Percentiles rank a stretch among this genome's conserved stretches.
Conservation (phyloP, 2,329 filamentous ascomycete genomes). For the Sporothrix globosa region DNA sequence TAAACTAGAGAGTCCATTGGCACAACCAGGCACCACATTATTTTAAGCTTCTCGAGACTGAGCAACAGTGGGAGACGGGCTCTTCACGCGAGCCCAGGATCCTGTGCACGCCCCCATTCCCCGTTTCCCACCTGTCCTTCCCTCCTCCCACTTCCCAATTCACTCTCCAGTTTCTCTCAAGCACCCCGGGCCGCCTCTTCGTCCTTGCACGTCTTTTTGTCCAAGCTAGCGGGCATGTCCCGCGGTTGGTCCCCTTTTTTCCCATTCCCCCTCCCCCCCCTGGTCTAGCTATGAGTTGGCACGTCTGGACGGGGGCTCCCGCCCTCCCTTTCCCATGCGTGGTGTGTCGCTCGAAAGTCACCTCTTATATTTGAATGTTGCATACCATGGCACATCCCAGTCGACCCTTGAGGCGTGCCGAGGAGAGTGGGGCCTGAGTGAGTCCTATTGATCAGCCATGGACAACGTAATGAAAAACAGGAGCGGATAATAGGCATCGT, state of each 20-base stretch:
- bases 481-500: background rate
- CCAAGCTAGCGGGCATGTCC: conserved; percentile 2
- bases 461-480: background rate
- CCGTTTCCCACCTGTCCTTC: too few species aligned
- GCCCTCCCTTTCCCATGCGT: background rate
- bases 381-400: conserved; percentile 16
- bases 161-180: conserved; percentile 1
- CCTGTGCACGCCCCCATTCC: background rate
- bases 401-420: conserved; percentile 4
- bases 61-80: background rate
- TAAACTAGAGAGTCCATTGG: background rate
- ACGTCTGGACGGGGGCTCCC: conserved; percentile 8
- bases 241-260: conserved; percentile 19
- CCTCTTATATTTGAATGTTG: conserved; percentile 8
- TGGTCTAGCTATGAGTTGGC: conserved; percentile 23
- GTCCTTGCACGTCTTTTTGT: conserved; percentile 3
- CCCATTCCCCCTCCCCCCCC: background rate
- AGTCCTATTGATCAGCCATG: background rate
- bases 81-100: background rate
- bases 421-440: background rate
- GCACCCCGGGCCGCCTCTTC: background rate
- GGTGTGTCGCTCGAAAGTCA: background rate
- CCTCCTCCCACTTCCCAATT: background rate
- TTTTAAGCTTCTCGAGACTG: background rate
- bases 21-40: conserved; percentile 28